These are phyloP conservation scores for Aureobasidium sp. DNA, from an alignment of 2,329 filamentous ascomycete species.

Conservation along the genomic window DNA sequence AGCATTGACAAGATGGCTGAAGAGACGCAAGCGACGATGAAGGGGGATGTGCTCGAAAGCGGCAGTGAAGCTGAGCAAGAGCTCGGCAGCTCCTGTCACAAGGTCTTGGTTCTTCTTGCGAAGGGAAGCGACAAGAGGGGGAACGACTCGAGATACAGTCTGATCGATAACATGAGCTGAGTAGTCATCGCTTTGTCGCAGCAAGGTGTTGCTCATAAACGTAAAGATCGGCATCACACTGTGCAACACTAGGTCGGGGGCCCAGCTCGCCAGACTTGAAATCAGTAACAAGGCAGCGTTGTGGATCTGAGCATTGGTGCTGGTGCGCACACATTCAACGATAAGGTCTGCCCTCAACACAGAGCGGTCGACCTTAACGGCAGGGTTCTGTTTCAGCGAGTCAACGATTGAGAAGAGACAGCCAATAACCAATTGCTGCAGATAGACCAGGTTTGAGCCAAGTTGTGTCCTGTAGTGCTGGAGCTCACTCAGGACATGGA, in stretches of 20 bases:
- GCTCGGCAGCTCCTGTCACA: conserved; percentile 74
- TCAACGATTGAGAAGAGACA: conserved; percentile 79
- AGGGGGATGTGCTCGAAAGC: conserved; percentile 93
- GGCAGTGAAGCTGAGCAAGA: conserved; percentile 91
- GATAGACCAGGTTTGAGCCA: conserved; percentile 79
- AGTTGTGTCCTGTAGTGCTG: conserved; percentile 76
- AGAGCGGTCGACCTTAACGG: conserved; percentile 58
- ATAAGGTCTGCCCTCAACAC: conserved; percentile 82
- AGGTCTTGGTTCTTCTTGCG: conserved; percentile 68
- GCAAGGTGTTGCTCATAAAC: conserved; percentile 87
- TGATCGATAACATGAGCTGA: conserved; percentile 91
- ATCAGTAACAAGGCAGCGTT: conserved; percentile 84
- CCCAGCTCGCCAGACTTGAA: conserved; percentile 75
- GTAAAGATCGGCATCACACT: conserved; percentile 99
- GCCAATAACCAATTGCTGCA: conserved; percentile 76
- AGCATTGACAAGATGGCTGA: conserved; percentile 75
- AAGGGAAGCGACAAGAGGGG: conserved; percentile 78
- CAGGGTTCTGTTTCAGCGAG: conserved; percentile 40
- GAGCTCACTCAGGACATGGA: conserved; percentile 76
- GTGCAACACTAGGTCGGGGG: conserved; percentile 85
- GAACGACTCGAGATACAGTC: conserved; percentile 89
- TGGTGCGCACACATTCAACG: conserved; percentile 88
- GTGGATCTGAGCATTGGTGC: conserved; percentile 85
- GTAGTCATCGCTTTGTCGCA: conserved; percentile 92
- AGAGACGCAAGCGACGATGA: conserved; percentile 74